These are phyloP conservation scores for Pseudocercospora fuligena DNA, from an alignment of 2,329 filamentous ascomycete species.

Conservation along the genomic window DNA sequence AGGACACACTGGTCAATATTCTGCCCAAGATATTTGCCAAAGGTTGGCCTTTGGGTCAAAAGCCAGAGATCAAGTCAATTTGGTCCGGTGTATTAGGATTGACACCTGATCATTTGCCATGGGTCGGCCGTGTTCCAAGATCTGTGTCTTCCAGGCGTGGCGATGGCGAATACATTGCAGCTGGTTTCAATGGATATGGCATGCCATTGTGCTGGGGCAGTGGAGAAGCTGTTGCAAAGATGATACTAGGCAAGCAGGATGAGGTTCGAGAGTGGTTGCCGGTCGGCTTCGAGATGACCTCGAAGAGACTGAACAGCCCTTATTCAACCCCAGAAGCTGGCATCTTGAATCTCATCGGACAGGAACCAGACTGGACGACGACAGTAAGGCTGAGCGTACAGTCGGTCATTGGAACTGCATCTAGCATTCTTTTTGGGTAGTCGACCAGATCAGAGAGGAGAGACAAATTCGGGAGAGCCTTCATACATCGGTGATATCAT, in stretches of 20 bases:
- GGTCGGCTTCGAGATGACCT: constrained; percentile 14
- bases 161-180: constrained; percentile 29
- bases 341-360: constrained; percentile 21
- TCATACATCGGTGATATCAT: too few species aligned
- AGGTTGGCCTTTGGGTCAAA: constrained; percentile 20
- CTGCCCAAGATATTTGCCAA: constrained; percentile 25
- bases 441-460: background rate
- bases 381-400: background rate
- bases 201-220: constrained; percentile 32
- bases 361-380: constrained; percentile 12
- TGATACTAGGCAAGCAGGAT: constrained; percentile 23
- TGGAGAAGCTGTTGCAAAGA: constrained; percentile 32
- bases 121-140: constrained; percentile 22
- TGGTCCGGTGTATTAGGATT: constrained; percentile 30
- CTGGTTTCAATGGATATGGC: constrained; percentile 31
- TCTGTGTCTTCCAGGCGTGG: constrained; percentile 14
- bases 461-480: background rate
- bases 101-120: constrained; percentile 25
- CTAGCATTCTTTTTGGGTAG: background rate
- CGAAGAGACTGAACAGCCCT: constrained; percentile 20
- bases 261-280: constrained; percentile 16
- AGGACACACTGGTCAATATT: constrained; percentile 19
- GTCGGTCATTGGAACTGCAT: background rate
- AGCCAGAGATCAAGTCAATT: constrained; percentile 19
- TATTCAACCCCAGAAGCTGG: constrained; percentile 23